Percentiles rank a stretch among this genome's conserved stretches.
phyloP scores from a whole-genome alignment of 2,329 filamentous ascomycete species.

The Aureobasidium mangrovei region DNA sequence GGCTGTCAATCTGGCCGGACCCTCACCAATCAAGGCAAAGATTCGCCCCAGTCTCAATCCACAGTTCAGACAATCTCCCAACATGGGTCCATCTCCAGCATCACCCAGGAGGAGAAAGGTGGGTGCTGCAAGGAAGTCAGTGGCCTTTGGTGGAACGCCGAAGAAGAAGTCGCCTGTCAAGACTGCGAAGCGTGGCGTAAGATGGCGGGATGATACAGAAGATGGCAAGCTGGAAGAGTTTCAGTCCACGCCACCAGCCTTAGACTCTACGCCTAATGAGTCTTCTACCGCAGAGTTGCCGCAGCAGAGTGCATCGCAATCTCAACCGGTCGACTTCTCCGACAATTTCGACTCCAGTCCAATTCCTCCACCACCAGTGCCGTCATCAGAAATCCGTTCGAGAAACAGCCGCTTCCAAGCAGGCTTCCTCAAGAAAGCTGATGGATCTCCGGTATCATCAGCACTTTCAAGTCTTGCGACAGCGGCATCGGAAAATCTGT shows the following conservation, averaged over 20 bases:
- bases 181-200: slow-evolving; percentile 60
- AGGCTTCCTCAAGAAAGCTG: slow-evolving; percentile 66
- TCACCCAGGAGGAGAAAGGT: slow-evolving; percentile 75
- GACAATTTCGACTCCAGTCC: slow-evolving; percentile 44
- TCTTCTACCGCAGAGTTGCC: slow-evolving; percentile 26
- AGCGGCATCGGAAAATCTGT: slow-evolving; percentile 47
- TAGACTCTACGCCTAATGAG: slow-evolving; percentile 47
- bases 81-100: slow-evolving; percentile 44
- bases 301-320: slow-evolving; percentile 24
- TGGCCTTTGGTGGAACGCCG: slow-evolving; percentile 61
- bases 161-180: slow-evolving; percentile 60
- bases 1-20: slow-evolving; percentile 36
- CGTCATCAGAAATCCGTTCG: slow-evolving; percentile 52
- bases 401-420: slow-evolving; percentile 61
- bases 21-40: slow-evolving; percentile 41
- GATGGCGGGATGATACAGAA: slow-evolving; percentile 88
- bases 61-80: slow-evolving; percentile 9
- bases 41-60: slow-evolving; percentile 24
- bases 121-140: slow-evolving; percentile 55
- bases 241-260: slow-evolving; percentile 75
- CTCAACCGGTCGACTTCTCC: slow-evolving; percentile 15
- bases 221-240: slow-evolving; percentile 82
- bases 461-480: slow-evolving; percentile 50
- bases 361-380: slow-evolving; percentile 47
- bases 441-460: slow-evolving; percentile 47